Base-by-base conservation (phyloP, 257 asterid species). In the Solanum sitiens region DNA sequence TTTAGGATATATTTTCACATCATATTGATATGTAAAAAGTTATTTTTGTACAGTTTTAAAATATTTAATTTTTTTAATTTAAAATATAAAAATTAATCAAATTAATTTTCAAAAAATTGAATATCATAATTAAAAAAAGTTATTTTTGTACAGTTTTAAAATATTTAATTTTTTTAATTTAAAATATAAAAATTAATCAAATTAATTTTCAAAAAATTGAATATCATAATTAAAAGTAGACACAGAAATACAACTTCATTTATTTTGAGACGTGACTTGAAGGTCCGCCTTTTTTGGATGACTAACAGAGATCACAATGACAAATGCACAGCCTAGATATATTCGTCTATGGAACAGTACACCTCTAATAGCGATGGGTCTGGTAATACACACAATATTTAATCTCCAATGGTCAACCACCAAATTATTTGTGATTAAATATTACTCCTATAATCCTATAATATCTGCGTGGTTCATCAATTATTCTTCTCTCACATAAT, bases 351-450 rank as follows among this genome's bases (percentile, higher is more conserved):
- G 7, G 11, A 75, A 76, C 7, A 14, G 40, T 44, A 27, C 40
- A 44, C 4, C n/a, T 44, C 8, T 61, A 45, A 45, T 30, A 47
- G 65, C 68, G 44, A 80, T 18, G 85, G 68, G 68, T 47, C 44
- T 30, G 16, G 40, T 15, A 15, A 9, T 25, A 79, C 0, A 79
- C 40, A 79, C 25, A 45, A 45, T 45, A 56, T 20, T 82, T 10
- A 82, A 50, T 82, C 30, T 3, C 18, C 23, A 45, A 15, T 20
- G 11, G 70, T 80, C 70, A 82, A 50, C 86, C 7, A 50, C 44
- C 70, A 82, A 50, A 82, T 47, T 47, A 80, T 80, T 18, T 50
- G 16, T 47, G 20, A 56, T 56, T 56, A 56, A 80, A 80, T 80
- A 47, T 8, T 18, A 45, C 4, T 47, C 13, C 65, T 56, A 18